Base-by-base conservation (phyloP, 1,284 basidiomycete species). In the Ceratobasidium sp. region DNA sequence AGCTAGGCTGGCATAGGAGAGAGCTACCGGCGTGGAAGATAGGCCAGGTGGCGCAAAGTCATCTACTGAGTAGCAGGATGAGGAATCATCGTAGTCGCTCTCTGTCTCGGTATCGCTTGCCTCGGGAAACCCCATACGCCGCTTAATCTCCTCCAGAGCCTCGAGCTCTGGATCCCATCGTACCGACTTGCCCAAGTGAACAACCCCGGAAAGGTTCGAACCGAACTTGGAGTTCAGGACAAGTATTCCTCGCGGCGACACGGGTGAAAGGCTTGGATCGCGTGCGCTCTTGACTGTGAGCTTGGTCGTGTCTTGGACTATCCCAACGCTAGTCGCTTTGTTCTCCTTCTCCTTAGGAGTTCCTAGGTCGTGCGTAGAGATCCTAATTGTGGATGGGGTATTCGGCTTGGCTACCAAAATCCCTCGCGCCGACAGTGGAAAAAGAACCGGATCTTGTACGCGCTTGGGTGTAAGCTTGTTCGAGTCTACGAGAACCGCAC, bases 71-170 rank as follows among this genome's bases (percentile, higher is more conserved):
- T 19, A 15, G 36, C 17, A 56, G 29, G 41, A 50, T 27, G 33
- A 60, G 2, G 56, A 73, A 27, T 19, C 62, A 24, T 63, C 71
- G 22, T 33, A 33, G 47, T 73, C 71, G 45, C 71, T 73, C n/a
- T 73, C 71, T 5, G 71, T 63, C 11, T 73, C 71, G 22, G 59
- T 53, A n/a, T 50, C 56, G 36, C 71, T 62, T 4, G 71, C 22
- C 33, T 54, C 48, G 11, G 67, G 31, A 48, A 45, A 54, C 59
- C 59, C 59, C 47, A 73, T 63, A 45, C 33, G 36, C 17, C 62
- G 71, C 50, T 73, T 63, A 15, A 73, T 27, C 27, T 33, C n/a
- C 19, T 63, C 31, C 15, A 73, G 19, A 2, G 44, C 56, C 31
- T 60, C 50, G 19, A 41, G n/a, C 59, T 60, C 48, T 15, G 44